Base-by-base conservation (phyloP, 208 protist species). In the Porcisia hertigi region DNA sequence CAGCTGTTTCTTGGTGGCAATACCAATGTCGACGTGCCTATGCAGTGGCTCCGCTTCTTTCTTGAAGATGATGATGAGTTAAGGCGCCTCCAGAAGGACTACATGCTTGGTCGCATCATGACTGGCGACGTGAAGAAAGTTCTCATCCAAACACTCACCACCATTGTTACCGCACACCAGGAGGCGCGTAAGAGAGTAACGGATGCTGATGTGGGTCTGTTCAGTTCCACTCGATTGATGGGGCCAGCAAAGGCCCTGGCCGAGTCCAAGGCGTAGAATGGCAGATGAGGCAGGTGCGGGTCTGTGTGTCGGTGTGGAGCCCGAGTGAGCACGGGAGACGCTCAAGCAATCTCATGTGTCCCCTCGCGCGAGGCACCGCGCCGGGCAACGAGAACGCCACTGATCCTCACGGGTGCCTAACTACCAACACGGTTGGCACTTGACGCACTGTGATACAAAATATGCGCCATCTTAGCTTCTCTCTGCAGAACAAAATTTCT, bases 31-130 rank as follows among this genome's bases (percentile, higher is more conserved):
- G 99, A 99, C 81, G 92, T 99, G 12, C 86, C 98, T 4, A 96
- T 98, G 81, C 94, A 99, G 88, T 99, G 99, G 95, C 86, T 99
- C 16, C 92, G 80, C 55, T 99, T 99, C 85, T 99, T 99, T 80
- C 78, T 99, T n/a, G 97, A 99, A 69, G 98, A 99, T 81, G 98
- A 99, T 82, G 94, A 83, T 2, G 76, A 97, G 73, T 87, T 99
- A 52, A 85, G 82, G 76, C 77, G 80, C 12, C 80, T 96, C 23
- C 81, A 92, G 69, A 85, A 80, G 71, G 94, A 98, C 39, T 99
- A 99, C 93, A 86, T 85, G 77, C 85, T 95, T n/a, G 99, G 98
- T 25, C 86, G 93, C 41, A 96, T 99, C 87, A 92, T 99, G 75
- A 98, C 98, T 16, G 94, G 97, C 12, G 97, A 99, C 70, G 93